Evolutionary conservation across 2,329 filamentous ascomycete species (phyloP).

Genomic region (Nothomitra cinnamomea): DNA sequence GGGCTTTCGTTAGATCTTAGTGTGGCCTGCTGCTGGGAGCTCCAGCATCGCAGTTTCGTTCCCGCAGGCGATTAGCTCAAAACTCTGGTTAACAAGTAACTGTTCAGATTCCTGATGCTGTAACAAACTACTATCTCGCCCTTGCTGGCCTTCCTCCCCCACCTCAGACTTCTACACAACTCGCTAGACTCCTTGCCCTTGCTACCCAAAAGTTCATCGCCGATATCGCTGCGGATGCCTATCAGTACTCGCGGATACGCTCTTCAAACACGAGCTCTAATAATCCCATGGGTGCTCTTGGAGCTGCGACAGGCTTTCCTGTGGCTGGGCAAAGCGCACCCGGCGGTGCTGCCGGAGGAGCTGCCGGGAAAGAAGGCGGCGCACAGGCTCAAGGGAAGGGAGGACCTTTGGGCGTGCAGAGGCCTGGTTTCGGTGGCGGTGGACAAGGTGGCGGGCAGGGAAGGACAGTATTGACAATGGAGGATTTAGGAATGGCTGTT

Average conservation of each 20-base stretch:
- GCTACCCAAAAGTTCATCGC: conserved; percentile 99
- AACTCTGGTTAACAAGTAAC: too few species aligned
- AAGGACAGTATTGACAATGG: conserved; percentile 91
- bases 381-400: conserved; percentile 30
- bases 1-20: too few species aligned
- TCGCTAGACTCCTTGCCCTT: conserved; percentile 82
- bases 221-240: conserved; percentile 91
- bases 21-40: too few species aligned
- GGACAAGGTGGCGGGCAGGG: conserved; percentile 80
- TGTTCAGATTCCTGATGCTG: conserved; percentile 97
- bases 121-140: conserved; percentile 96
- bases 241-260: conserved; percentile 92
- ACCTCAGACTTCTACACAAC: conserved; percentile 73
- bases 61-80: too few species aligned
- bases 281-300: conserved; percentile 79
- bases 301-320: conserved; percentile 53
- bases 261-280: conserved; percentile 81
- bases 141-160: conserved; percentile 87
- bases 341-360: conserved; percentile 31
- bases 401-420: conserved; percentile 49
- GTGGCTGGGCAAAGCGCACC: conserved; percentile 42
- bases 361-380: conserved; percentile 27
- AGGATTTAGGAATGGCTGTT: conserved; percentile 95
- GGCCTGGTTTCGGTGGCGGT: conserved; percentile 70
- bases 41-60: too few species aligned